phyloP scores from a whole-genome alignment of 345 rosid genomes.

The Rhodomyrtus tomentosa region DNA sequence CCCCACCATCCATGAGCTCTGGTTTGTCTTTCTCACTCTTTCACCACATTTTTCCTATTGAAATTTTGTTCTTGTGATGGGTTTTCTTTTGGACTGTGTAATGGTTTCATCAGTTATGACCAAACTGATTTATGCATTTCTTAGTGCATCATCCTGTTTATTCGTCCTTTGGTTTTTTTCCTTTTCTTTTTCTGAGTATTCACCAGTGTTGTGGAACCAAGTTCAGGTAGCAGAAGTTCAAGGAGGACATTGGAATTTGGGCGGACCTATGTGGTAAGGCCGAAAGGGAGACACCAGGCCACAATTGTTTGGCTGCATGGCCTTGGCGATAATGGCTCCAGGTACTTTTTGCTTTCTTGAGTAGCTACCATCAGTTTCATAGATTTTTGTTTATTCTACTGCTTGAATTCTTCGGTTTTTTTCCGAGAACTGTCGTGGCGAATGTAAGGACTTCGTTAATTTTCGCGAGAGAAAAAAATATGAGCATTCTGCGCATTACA shows the following conservation, averaged over 20 bases:
- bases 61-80: background rate
- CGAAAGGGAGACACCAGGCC: slow-evolving; percentile 70
- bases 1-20: slow-evolving; percentile 44
- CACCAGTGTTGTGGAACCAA: background rate
- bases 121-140: background rate
- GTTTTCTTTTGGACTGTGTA: background rate
- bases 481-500: background rate
- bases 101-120: background rate
- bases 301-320: slow-evolving; percentile 74
- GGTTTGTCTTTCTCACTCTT: slow-evolving; percentile 35
- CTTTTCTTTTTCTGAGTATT: background rate
- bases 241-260: slow-evolving; percentile 62
- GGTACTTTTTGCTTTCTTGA: slow-evolving; percentile 17
- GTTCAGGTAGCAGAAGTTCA: slow-evolving; percentile 43
- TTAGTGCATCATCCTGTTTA: background rate
- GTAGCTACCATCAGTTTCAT: background rate
- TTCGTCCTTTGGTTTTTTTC: background rate
- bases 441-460: background rate
- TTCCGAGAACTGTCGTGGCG: background rate
- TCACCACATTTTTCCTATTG: background rate
- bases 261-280: slow-evolving; percentile 71
- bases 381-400: background rate
- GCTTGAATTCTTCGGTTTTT: background rate
- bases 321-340: slow-evolving; percentile 71
- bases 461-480: background rate